Evolutionary conservation across 352 stramenopile species (phyloP).

Genomic region (Pythium folliculosum): DNA sequence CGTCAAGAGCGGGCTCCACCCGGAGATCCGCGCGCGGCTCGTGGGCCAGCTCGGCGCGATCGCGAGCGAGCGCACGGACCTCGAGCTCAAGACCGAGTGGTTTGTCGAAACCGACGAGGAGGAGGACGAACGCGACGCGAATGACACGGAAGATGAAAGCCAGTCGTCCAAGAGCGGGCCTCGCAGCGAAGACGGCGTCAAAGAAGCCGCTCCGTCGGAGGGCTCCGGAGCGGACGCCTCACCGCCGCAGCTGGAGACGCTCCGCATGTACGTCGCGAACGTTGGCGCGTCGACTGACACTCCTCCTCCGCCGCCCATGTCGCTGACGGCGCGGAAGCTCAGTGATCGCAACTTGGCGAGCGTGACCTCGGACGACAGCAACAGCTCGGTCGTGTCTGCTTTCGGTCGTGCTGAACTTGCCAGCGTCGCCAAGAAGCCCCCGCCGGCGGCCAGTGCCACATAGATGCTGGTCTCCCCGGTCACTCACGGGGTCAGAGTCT

Average conservation of each 20-base stretch:
- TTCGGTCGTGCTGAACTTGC: not conserved
- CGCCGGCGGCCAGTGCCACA: not conserved
- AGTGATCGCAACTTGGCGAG: slow-evolving; percentile 22
- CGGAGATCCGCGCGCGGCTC: slow-evolving; percentile 71
- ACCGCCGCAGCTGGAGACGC: slow-evolving; percentile 45
- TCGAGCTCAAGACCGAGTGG: slow-evolving; percentile 75
- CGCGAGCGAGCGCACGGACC: slow-evolving; percentile 55
- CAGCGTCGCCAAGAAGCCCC: not conserved
- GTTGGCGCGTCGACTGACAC: slow-evolving; percentile 9
- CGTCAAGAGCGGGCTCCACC: slow-evolving; percentile 69
- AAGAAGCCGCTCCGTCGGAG: slow-evolving; percentile 12
- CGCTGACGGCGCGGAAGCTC: slow-evolving; percentile 22
- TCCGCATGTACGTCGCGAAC: slow-evolving; percentile 60
- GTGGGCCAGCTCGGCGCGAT: slow-evolving; percentile 61
- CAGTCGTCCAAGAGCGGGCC: slow-evolving; percentile 16
- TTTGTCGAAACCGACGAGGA: slow-evolving; percentile 42
- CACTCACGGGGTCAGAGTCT: no score
- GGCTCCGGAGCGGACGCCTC: not conserved
- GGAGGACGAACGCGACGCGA: slow-evolving; percentile 22
- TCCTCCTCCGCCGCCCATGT: not conserved
- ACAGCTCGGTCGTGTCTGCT: slow-evolving; percentile 12
- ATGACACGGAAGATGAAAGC: slow-evolving; percentile 36
- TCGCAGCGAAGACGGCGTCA: slow-evolving; percentile 14
- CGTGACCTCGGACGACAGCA: slow-evolving; percentile 28
- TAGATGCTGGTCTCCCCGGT: no score